Base-by-base conservation (phyloP, 805 yeast genomes). In the Candida loeiensis region DNA sequence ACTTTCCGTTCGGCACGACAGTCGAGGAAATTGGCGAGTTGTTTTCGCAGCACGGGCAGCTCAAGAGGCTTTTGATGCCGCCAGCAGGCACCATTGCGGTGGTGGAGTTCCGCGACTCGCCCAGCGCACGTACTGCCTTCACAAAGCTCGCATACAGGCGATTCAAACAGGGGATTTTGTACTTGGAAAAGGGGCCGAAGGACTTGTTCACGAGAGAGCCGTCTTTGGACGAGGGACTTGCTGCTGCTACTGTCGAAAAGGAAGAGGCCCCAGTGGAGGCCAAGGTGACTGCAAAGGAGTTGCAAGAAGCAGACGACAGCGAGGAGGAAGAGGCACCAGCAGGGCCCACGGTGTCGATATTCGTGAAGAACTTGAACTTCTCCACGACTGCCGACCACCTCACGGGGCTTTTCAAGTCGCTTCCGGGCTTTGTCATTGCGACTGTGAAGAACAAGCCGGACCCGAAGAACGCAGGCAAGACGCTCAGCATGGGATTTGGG, bases 51-150 rank as follows among this genome's bases (percentile, higher is more conserved):
- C 80, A 77, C 61, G 99, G 99, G 39, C 83, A 83, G 47, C 54
- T 93, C 19, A 80, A 79, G 47, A 74, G 96, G 50, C 71, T 89
- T 13, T 64, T 93, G 46, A 85, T 93, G 88, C 99, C 99, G 12
- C 96, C 96, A 4, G 85, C 95, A 4, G 98, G 97, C 7, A 89
- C 96, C 0, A 88, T 93, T 52, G 97, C 98, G 9, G 85, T 93
- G 55, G 81, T 93, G 7, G 96, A 91, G 62, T 90, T 81, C 62
- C 73, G 89, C 53, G 91, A 85, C 58, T 65, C 80, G 2, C 83
- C 95, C 11, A 71, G 84, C 33, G 98, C 95, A 2, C 80, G 97
- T 63, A 73, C 86, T 3, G 98, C 98, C 1, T 93, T 93, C 59
- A 72, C 85, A 20, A 88, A 87, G 54, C 69, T 93, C 32, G 85